Percentiles rank a stretch among this genome's conserved stretches.
Conservation (phyloP, 2,329 filamentous ascomycete species). For the Aureobasidium sp. region DNA sequence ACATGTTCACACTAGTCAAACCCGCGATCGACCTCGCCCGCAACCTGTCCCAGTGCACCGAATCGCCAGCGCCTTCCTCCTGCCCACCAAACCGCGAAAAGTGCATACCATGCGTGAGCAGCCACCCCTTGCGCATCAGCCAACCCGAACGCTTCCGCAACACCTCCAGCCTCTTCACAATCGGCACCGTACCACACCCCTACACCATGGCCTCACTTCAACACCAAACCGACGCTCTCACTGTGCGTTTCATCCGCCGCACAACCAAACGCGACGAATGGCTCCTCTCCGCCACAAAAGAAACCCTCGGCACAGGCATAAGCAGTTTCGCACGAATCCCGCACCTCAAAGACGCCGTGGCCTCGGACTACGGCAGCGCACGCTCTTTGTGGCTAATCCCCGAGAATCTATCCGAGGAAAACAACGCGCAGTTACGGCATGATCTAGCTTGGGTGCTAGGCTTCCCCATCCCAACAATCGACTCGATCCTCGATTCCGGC, state of each 20-base stretch:
- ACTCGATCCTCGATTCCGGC: conserved; percentile 42
- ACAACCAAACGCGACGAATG: conserved; percentile 69
- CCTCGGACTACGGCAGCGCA: conserved; percentile 55
- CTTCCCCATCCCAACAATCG: conserved; percentile 61
- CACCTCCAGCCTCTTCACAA: conserved; percentile 64
- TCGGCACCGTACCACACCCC: conserved; percentile 84
- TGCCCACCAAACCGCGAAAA: conserved; percentile 75
- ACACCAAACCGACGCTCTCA: conserved; percentile 38
- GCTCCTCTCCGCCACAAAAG: conserved; percentile 64
- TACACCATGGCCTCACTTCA: conserved; percentile 71
- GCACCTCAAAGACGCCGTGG: conserved; percentile 74
- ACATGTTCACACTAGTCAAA: conserved; percentile 65
- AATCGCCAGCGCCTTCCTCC: conserved; percentile 63
- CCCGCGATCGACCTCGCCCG: conserved; percentile 66
- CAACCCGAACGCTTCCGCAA: conserved; percentile 65
- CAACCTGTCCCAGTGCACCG: conserved; percentile 67
- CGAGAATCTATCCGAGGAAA: conserved; percentile 35
- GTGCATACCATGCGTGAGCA: conserved; percentile 67
- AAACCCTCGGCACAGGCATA: conserved; percentile 57
- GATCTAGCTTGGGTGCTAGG: conserved; percentile 82
- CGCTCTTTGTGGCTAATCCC: conserved; percentile 76
- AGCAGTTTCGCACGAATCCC: conserved; percentile 60
- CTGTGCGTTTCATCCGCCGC: conserved; percentile 41
- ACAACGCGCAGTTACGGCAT: conserved; percentile 23
- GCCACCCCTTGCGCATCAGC: conserved; percentile 58